A percentile compares a stretch with the other conserved stretches of the same genome.
phyloP scores from a whole-genome alignment of 768 basidiomycete genomes.

The Trametes coccinea region DNA sequence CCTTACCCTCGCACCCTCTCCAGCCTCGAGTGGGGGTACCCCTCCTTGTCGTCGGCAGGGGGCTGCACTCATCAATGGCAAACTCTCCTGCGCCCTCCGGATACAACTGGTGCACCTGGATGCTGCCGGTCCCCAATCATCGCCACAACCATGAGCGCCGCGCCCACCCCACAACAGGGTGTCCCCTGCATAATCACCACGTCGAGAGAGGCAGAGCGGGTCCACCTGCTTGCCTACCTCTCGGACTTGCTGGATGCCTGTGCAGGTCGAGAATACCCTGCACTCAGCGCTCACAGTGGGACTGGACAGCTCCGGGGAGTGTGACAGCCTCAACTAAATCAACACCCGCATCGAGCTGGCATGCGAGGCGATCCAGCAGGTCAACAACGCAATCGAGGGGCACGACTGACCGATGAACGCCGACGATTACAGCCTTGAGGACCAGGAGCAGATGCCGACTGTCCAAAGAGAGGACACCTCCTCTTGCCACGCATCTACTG shows the following conservation, averaged over 20 bases:
- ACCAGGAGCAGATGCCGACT: neutral
- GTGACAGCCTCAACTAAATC: neutral
- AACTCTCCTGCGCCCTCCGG: neutral
- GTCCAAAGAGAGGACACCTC: neutral
- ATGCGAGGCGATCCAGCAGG: neutral
- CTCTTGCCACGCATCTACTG: neutral
- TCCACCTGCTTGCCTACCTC: neutral
- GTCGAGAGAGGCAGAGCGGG: neutral
- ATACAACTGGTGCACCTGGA: neutral
- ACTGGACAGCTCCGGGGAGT: neutral
- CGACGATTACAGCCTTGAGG: neutral
- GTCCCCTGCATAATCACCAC: neutral
- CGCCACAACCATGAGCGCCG: neutral
- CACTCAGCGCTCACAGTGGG: neutral
- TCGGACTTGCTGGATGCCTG: neutral
- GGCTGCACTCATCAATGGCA: neutral
- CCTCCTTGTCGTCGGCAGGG: neutral
- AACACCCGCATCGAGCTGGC: neutral
- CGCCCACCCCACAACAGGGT: neutral
- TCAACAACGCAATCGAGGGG: neutral
- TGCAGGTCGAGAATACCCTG: neutral
- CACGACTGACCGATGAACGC: neutral
- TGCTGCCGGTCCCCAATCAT: neutral
- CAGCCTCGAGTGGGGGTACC: neutral
- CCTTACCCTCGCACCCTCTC: neutral